These are phyloP conservation scores for Dentiscutata heterogama DNA, from an alignment of 371 early-diverging fungal species.

Conservation along the genomic window DNA sequence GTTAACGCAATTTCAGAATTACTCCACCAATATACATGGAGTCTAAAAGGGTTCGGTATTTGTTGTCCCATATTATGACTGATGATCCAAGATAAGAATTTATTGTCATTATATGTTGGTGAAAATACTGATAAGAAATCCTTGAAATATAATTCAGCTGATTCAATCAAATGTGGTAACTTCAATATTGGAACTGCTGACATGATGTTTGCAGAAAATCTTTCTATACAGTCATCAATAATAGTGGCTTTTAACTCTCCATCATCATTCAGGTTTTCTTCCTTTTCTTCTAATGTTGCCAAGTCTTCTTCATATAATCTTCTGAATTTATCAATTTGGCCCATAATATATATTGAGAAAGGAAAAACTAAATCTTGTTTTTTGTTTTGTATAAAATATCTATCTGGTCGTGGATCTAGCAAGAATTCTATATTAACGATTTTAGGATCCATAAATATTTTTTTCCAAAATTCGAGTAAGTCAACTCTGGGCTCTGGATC, in stretches of 20 bases:
- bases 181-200: conserved; percentile 24
- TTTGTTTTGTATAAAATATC: conserved; percentile 4
- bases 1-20: conserved; percentile 21
- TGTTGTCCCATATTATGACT: not conserved
- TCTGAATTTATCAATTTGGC: conserved; percentile 42
- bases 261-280: conserved; percentile 33
- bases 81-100: conserved; percentile 7
- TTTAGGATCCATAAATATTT: conserved; percentile 34
- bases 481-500: not conserved
- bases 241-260: not conserved
- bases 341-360: conserved; percentile 43
- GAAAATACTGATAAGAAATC: conserved; percentile 32
- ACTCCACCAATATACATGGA: conserved; percentile 44
- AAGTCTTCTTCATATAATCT: conserved; percentile 42
- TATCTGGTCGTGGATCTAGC: conserved; percentile 44
- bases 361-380: conserved; percentile 36
- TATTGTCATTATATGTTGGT: not conserved
- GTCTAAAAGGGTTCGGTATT: conserved; percentile 22
- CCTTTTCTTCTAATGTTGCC: conserved; percentile 3
- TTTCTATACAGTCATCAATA: conserved; percentile 7
- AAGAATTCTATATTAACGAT: conserved; percentile 40
- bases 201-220: conserved; percentile 19
- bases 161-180: not conserved
- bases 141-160: conserved; percentile 21
- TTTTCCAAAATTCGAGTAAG: conserved; percentile 34